Conservation (phyloP, 192 early-diverging fungal species). For the Phycomyces nitens region DNA sequence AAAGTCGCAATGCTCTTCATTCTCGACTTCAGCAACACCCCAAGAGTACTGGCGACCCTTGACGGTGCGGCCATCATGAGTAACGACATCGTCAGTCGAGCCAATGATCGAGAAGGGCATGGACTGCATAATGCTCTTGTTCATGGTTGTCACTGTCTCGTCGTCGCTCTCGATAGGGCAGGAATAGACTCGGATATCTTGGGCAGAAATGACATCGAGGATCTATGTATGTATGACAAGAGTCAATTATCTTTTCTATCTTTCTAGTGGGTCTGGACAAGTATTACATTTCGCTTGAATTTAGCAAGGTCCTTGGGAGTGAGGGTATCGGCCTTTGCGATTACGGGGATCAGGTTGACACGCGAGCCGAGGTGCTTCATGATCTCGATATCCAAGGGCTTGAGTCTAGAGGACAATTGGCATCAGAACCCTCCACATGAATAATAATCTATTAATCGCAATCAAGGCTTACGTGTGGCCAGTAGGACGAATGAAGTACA, state of each 20-base stretch:
- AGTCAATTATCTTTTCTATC: too few species aligned
- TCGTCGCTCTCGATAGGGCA: conserved; percentile 78
- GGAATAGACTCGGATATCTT: conserved; percentile 80
- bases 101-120: conserved; percentile 97
- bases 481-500: conserved; percentile 96
- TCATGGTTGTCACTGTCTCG: conserved; percentile 68
- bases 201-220: conserved; percentile 72
- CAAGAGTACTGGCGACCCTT: conserved; percentile 89
- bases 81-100: conserved; percentile 76
- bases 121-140: conserved; percentile 80
- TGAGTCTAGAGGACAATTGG: conserved; percentile 39
- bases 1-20: conserved; percentile 94
- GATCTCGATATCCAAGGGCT: conserved; percentile 85
- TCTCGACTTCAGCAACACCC: conserved; percentile 95
- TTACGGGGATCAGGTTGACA: conserved; percentile 91
- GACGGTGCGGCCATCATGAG: conserved; percentile 80
- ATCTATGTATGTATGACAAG: conserved; percentile 41
- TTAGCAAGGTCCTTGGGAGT: conserved; percentile 76
- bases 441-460: background rate
- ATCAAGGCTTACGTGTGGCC: conserved; percentile 71
- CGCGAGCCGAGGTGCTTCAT: conserved; percentile 90
- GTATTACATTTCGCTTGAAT: conserved; percentile 73
- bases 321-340: conserved; percentile 89
- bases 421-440: conserved; percentile 2
- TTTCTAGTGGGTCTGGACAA: conserved; percentile 25